A percentile compares a stretch with the other conserved stretches of the same genome.
phyloP scores from a whole-genome alignment of 441 rosid species.

The Rhodomyrtus psidioides region DNA sequence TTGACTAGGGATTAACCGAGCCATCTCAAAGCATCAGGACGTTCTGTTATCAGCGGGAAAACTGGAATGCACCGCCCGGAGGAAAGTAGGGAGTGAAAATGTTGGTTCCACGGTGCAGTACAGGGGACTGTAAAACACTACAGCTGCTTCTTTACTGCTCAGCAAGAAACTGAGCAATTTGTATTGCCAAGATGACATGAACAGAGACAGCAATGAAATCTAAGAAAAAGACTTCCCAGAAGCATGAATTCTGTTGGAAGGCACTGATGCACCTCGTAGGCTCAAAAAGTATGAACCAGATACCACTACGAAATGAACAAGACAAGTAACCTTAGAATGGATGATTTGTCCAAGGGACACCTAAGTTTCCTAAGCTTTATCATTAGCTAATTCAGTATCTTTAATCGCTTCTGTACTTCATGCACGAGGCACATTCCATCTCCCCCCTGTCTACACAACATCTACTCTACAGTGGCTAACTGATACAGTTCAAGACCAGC shows the following conservation, averaged over 20 bases:
- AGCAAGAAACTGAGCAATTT: neutral
- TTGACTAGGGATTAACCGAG: neutral
- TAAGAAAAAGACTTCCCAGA: neutral
- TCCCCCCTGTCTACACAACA: neutral
- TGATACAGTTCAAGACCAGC: neutral
- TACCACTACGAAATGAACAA: neutral
- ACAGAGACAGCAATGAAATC: neutral
- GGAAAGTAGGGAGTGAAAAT: neutral
- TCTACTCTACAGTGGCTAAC: neutral
- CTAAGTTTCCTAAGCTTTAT: neutral
- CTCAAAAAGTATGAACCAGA: neutral
- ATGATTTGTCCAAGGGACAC: neutral
- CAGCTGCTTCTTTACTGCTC: neutral
- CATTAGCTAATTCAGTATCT: neutral
- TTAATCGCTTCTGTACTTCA: neutral
- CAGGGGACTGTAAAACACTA: neutral
- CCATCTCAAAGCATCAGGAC: neutral
- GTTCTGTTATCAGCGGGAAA: neutral
- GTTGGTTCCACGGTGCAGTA: neutral
- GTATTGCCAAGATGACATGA: neutral
- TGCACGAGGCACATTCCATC: neutral
- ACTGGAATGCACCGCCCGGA: neutral
- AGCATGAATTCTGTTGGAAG: neutral
- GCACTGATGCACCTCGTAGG: neutral
- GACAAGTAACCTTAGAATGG: neutral